A percentile compares a stretch with the other conserved stretches of the same genome.
Evolutionary conservation across 345 rosid species (phyloP).

Genomic region (Kandelia obovata): DNA sequence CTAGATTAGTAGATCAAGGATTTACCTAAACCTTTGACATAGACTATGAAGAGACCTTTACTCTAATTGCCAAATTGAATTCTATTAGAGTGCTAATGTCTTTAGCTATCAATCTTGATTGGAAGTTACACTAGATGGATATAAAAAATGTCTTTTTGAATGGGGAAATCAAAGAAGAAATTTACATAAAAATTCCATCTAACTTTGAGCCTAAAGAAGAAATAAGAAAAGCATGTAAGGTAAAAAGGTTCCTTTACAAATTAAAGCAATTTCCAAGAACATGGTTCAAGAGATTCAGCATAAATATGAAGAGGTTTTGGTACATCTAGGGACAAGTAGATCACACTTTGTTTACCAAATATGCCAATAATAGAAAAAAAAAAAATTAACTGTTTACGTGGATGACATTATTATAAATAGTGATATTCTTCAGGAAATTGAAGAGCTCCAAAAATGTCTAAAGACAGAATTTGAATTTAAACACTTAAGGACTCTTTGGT

Average conservation of each 20-base stretch:
- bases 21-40: no score
- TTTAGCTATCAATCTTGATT: no score
- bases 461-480: neutral
- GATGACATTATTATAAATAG: neutral
- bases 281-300: neutral
- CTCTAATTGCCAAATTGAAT: no score
- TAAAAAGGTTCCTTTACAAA: neutral
- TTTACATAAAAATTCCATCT: neutral
- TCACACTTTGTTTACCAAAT: neutral
- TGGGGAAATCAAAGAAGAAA: neutral
- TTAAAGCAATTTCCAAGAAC: neutral
- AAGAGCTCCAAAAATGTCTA: neutral
- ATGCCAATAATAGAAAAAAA: neutral
- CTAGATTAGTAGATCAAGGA: no score
- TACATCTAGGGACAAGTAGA: neutral
- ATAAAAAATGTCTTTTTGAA: neutral
- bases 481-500: neutral
- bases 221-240: neutral
- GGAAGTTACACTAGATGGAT: no score
- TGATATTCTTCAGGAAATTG: neutral
- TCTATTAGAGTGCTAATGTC: no score
- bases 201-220: neutral
- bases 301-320: no score
- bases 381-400: neutral
- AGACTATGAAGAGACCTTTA: no score